Evolutionary conservation across 2,329 filamentous ascomycete species (phyloP).

Genomic region (Scedosporium aurantiacum): DNA sequence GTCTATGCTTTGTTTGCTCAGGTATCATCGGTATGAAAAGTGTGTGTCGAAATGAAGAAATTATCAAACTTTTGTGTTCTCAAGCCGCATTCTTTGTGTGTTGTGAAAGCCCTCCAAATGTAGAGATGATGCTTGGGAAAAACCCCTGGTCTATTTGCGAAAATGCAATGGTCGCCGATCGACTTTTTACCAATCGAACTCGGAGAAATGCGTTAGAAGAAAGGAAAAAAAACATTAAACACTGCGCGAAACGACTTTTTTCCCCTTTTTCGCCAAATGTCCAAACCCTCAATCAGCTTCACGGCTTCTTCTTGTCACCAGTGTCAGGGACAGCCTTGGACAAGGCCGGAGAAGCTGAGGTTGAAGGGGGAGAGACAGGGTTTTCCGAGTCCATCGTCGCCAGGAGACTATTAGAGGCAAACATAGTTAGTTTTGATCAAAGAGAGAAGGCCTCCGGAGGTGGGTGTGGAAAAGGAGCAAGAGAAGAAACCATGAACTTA

Average conservation of each 20-base stretch:
- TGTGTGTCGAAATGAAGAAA: conserved; percentile 11
- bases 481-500: conserved; percentile 36
- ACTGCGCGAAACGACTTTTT: not conserved
- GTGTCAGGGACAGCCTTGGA: conserved; percentile 49
- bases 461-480: not conserved
- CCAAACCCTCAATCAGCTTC: not conserved
- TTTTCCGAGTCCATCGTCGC: conserved; percentile 52
- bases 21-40: conserved; percentile 6
- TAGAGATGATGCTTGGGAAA: conserved; percentile 1
- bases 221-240: not conserved
- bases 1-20: conserved; percentile 5
- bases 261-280: not conserved
- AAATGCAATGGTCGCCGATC: conserved; percentile 31
- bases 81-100: not conserved
- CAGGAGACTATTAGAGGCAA: conserved; percentile 32
- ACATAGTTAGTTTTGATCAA: conserved; percentile 5
- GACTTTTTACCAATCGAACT: not conserved
- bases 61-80: conserved; percentile 5
- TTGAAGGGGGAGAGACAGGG: conserved; percentile 59
- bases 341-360: conserved; percentile 53
- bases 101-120: not conserved
- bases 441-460: too few relatives aligned
- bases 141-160: conserved; percentile 38
- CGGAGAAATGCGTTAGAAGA: not conserved
- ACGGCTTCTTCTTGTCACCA: conserved; percentile 26